Conservation (phyloP, 2,329 filamentous ascomycete species). For the Talaromyces verruculosus region DNA sequence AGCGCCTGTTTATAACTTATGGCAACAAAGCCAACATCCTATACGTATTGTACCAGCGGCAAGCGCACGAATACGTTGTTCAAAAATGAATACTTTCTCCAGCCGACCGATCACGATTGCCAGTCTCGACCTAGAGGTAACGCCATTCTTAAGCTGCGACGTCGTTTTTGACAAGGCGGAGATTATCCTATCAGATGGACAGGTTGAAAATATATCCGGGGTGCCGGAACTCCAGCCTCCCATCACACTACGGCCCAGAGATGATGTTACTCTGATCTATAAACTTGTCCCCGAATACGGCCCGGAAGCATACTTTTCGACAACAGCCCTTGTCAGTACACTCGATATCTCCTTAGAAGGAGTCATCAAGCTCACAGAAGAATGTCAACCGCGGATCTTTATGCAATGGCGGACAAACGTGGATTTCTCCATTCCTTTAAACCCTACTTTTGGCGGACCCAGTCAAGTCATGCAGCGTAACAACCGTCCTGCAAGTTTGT, state of each 20-base stretch:
- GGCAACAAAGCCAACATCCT: slow-evolving; percentile 53
- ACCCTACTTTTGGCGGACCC: slow-evolving; percentile 49
- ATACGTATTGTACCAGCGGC: slow-evolving; percentile 58
- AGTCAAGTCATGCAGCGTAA: slow-evolving; percentile 47
- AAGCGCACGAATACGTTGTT: slow-evolving; percentile 58
- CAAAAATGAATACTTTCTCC: slow-evolving; percentile 47
- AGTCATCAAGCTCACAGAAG: slow-evolving; percentile 40
- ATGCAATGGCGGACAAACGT: slow-evolving; percentile 53
- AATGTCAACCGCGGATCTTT: slow-evolving; percentile 45
- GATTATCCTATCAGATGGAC: slow-evolving; percentile 49
- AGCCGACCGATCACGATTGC: slow-evolving; percentile 51
- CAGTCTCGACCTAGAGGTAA: slow-evolving; percentile 57
- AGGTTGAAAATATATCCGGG: slow-evolving; percentile 46
- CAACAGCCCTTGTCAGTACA: slow-evolving; percentile 39
- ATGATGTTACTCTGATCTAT: slow-evolving; percentile 60
- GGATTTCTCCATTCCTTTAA: slow-evolving; percentile 50
- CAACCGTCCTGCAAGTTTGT: slow-evolving; percentile 47
- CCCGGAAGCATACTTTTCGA: slow-evolving; percentile 38
- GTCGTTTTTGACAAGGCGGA: slow-evolving; percentile 52
- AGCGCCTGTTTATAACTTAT: slow-evolving; percentile 54
- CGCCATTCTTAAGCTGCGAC: slow-evolving; percentile 52
- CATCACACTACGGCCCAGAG: slow-evolving; percentile 51
- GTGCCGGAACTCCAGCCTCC: slow-evolving; percentile 37
- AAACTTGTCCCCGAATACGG: slow-evolving; percentile 47
- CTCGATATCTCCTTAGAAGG: slow-evolving; percentile 52